These are phyloP conservation scores for Chrysopogon serrulatus DNA, from an alignment of 176 grass and related monocot species.

Conservation along the genomic window DNA sequence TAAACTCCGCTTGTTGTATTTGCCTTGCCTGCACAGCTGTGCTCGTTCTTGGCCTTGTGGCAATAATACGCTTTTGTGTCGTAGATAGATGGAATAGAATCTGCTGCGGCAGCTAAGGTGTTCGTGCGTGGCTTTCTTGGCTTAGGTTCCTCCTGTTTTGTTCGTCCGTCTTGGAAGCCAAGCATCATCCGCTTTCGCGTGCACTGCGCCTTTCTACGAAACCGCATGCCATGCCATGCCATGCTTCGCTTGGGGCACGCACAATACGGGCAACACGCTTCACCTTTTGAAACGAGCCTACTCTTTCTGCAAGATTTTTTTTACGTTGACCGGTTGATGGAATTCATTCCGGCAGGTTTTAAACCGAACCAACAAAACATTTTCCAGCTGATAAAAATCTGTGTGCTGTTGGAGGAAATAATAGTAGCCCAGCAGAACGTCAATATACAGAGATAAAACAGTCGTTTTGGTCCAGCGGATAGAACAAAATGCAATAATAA, in stretches of 20 bases:
- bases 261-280: too few relatives aligned
- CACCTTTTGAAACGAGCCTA: background rate
- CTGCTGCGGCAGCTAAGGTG: background rate
- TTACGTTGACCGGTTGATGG: too few relatives aligned
- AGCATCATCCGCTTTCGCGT: slow-evolving; percentile 17
- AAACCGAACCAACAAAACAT: too few relatives aligned
- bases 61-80: background rate
- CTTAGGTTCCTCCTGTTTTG: background rate
- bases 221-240: too few relatives aligned
- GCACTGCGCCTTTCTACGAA: background rate
- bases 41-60: background rate
- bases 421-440: background rate
- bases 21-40: background rate
- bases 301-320: too few relatives aligned
- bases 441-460: background rate
- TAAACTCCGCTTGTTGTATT: background rate
- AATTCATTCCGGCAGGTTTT: too few relatives aligned
- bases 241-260: background rate
- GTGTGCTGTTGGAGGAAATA: too few relatives aligned
- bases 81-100: slow-evolving; percentile 1
- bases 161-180: slow-evolving; percentile 57
- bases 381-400: too few relatives aligned
- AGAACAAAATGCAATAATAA: too few relatives aligned
- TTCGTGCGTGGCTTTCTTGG: slow-evolving; percentile 16
- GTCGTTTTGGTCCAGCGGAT: too few relatives aligned